Percentiles rank a stretch among this genome's conserved stretches.
Conservation (phyloP, 768 basidiomycete species). For the Hygrocybe punicea region DNA sequence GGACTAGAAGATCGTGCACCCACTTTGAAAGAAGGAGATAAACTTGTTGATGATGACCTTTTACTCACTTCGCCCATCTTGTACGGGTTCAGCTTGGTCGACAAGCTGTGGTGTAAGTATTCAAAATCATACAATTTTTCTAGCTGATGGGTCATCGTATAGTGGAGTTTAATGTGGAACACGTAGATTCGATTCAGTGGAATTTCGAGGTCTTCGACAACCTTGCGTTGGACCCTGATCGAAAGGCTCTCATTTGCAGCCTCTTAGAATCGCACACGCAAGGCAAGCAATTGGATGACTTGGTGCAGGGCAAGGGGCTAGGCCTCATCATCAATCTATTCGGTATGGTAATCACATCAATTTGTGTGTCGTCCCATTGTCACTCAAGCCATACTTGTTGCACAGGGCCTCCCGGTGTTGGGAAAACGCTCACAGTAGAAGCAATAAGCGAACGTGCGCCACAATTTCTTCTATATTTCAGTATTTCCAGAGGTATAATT, state of each 20-base stretch:
- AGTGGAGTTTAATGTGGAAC: slow-evolving; percentile 62
- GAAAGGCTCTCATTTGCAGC: slow-evolving; percentile 53
- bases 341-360: background rate
- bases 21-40: too few species aligned
- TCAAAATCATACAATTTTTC: background rate
- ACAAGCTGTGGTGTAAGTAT: slow-evolving; percentile 13
- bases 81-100: slow-evolving; percentile 51
- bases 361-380: background rate
- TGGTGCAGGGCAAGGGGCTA: slow-evolving; percentile 63
- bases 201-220: slow-evolving; percentile 57
- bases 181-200: slow-evolving; percentile 52
- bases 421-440: background rate
- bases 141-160: background rate
- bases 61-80: slow-evolving; percentile 54
- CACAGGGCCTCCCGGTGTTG: background rate
- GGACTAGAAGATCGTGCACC: too few species aligned
- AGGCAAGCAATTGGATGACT: slow-evolving; percentile 50
- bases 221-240: slow-evolving; percentile 50
- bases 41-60: slow-evolving; percentile 50
- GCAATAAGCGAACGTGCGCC: background rate
- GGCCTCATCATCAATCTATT: slow-evolving; percentile 41
- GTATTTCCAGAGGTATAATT: slow-evolving; percentile 16
- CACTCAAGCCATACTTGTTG: background rate
- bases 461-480: background rate
- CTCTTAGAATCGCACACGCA: slow-evolving; percentile 54